Base-by-base conservation (phyloP, 805 yeast genomes). In the Metschnikowia corniflorae region DNA sequence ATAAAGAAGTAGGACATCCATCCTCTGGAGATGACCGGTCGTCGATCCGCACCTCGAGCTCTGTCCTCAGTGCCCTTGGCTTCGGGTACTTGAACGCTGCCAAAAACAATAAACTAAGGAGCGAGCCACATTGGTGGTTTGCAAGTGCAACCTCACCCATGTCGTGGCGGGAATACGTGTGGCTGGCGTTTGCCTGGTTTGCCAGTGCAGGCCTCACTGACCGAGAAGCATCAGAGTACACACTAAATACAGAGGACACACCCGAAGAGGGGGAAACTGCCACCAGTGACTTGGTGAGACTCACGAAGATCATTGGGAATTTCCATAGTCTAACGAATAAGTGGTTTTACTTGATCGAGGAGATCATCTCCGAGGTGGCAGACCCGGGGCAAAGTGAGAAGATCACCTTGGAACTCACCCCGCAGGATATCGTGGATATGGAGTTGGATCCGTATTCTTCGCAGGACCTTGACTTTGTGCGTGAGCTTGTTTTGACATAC, bases 101-200 rank as follows among this genome's bases (percentile, higher is more conserved):
- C 20, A 33, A 31, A n/a, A 26, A 23, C 16, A 35, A 32, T 9
- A 33, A 35, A 30, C 37, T 42, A 14, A 24, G n/a, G 16, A 33
- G 51, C 33, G 63, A 61, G 36, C 71, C 71, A 1, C 47, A 51
- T 22, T 68, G 75, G 75, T 71, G 77, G 77, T 35, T 52, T 8
- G 47, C 54, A 2, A 50, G 54, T 4, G 67, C 68, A 9, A 65
- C 75, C 1, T 77, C 73, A 33, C 65, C 78, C 1, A 55, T 69
- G 16, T 69, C 82, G 2, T 71, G 84, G 73, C 65, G 68, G 36
- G 80, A 78, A 47, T 63, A 73, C 26, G 63, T 80, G 1, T 80
- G 85, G 84, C 67, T 74, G 36, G 88, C 88, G 1, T 72, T 84
- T 40, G 63, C 83, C 15, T 85, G 93, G 93, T 85, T 91, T 87